Base-by-base conservation (phyloP, 495 filamentous ascomycete genomes). In the Pyrenula aspistea region DNA sequence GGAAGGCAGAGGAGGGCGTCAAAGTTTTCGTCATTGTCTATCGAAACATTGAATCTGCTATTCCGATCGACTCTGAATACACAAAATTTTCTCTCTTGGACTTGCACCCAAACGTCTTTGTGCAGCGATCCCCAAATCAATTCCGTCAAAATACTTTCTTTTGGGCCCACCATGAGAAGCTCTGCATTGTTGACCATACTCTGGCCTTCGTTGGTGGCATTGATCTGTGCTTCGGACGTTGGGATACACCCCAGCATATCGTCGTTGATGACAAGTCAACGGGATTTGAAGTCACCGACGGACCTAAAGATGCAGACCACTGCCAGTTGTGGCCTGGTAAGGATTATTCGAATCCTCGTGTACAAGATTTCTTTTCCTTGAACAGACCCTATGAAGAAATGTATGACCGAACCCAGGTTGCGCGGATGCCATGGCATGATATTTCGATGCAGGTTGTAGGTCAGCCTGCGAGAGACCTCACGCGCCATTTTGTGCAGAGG, bases 91-190 rank as follows among this genome's bases (percentile, higher is more conserved):
- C 91, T 2, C 81, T 99, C 48, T 84, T 99, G 21, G 94, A 97
- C 62, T 78, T 99, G 12, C 91, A 96, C 63, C 90, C 90, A 10
- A 99, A 99, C 63, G 80, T 99, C 58, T 94, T 95, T 64, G 91
- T 99, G 10, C 89, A 97, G 62, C 79, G 93, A 62, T 96, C 91
- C 1, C 93, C 93, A 1, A 96, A 99, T 61, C 93, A 99, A 67
- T 90, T 96, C 68, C 85, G 93, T 57, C 95, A 99, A 72, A 95
- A 95, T 59, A 95, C 94, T n/a, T 99, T 99, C 72, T 99, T 97
- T 74, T 99, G 93, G 80, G 93, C 93, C 22, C 93, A 99, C 65
- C 93, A 99, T 67, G 93, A 99, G 68, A 99, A 99, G 65, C 78
- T 99, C 11, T 89, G 89, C 61, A 83, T 99, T 51, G 87, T 99